These are phyloP conservation scores for Ustulina deusta DNA, from an alignment of 2,329 filamentous ascomycete species.

Conservation along the genomic window DNA sequence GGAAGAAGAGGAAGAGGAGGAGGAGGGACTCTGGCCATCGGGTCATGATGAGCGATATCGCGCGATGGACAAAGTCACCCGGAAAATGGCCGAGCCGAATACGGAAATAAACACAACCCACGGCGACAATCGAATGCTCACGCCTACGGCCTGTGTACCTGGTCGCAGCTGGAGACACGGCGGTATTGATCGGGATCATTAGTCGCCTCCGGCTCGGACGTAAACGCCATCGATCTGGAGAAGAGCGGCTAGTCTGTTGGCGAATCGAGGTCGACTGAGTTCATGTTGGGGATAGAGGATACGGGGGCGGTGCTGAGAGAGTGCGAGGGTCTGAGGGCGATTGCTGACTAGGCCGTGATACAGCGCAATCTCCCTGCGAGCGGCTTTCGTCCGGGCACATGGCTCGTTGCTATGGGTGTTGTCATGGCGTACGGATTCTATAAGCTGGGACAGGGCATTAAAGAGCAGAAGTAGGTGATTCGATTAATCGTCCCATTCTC, in stretches of 20 bases:
- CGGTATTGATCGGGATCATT: not conserved
- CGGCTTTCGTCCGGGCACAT: constrained; percentile 85
- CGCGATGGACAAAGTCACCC: not conserved
- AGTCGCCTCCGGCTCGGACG: too few relatives aligned
- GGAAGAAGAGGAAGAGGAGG: too few relatives aligned
- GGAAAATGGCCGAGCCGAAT: not conserved
- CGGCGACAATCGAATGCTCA: not conserved
- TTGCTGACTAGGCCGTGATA: constrained; percentile 24
- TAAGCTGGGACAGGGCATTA: constrained; percentile 81
- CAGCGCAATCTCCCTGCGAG: constrained; percentile 92
- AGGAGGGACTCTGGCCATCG: not conserved
- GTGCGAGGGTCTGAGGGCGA: not conserved
- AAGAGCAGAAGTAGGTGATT: constrained; percentile 81
- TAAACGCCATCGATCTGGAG: too few relatives aligned
- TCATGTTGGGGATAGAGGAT: not conserved
- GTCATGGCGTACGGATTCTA: constrained; percentile 94
- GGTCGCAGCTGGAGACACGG: not conserved
- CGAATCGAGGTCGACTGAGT: not conserved
- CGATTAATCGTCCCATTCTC: not conserved
- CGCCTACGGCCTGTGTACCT: not conserved
- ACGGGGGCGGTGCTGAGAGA: not conserved
- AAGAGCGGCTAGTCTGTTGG: not conserved
- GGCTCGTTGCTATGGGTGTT: constrained; percentile 80
- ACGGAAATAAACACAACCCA: not conserved
- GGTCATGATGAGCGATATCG: not conserved